phyloP scores from a whole-genome alignment of 169 alveolate species.

The Plasmodium chabaudi region DNA sequence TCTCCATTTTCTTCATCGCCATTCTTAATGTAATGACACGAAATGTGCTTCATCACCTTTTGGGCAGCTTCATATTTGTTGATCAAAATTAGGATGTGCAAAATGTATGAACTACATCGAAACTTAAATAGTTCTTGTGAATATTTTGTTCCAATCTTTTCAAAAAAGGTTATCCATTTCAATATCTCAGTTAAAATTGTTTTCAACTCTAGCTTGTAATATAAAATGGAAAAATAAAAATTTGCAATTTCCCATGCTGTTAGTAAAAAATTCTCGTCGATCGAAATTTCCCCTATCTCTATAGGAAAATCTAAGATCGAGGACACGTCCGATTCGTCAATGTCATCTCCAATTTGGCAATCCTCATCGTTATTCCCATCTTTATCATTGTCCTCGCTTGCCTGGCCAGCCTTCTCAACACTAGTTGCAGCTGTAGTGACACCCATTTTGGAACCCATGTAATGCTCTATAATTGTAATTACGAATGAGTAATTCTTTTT shows the following conservation, averaged over 20 bases:
- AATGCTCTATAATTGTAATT: slow-evolving; percentile 6
- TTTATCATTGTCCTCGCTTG: background rate
- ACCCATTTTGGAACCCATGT: background rate
- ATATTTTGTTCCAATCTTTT: background rate
- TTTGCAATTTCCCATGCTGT: slow-evolving; percentile 75
- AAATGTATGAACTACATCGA: slow-evolving; percentile 29
- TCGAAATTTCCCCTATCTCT: background rate
- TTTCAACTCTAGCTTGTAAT: slow-evolving; percentile 52
- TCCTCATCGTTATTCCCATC: background rate
- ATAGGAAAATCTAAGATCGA: too few species aligned
- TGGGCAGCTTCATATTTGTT: slow-evolving; percentile 51
- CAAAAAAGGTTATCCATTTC: slow-evolving; percentile 54
- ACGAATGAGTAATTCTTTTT: slow-evolving; percentile 51
- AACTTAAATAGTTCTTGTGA: slow-evolving; percentile 4
- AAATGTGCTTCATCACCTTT: slow-evolving; percentile 9
- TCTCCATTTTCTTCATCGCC: background rate
- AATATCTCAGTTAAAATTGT: slow-evolving; percentile 31
- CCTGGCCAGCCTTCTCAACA: background rate
- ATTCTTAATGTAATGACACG: background rate
- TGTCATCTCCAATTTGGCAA: background rate
- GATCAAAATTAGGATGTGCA: slow-evolving; percentile 43
- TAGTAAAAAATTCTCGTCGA: slow-evolving; percentile 32
- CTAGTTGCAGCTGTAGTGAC: background rate
- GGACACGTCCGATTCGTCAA: background rate
- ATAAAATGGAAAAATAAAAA: slow-evolving; percentile 59